These are phyloP conservation scores for Fusarium robinianum DNA, from an alignment of 2,329 filamentous ascomycete genomes.

Conservation along the genomic window DNA sequence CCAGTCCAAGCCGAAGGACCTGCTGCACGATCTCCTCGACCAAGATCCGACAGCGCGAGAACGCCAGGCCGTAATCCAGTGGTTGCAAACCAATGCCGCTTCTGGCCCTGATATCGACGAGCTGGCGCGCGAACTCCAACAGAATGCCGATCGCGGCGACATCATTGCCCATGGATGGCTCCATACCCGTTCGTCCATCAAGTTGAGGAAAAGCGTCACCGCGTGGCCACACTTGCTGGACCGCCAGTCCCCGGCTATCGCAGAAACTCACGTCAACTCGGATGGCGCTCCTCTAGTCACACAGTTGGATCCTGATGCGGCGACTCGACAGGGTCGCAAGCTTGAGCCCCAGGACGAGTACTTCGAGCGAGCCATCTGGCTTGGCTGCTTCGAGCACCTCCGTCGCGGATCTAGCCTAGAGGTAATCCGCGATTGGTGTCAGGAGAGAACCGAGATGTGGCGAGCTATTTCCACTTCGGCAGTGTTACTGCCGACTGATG, in stretches of 20 bases:
- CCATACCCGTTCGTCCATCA: slow-evolving; percentile 87
- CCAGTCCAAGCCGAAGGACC: slow-evolving; percentile 30
- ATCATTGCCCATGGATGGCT: slow-evolving; percentile 89
- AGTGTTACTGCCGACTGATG: slow-evolving; percentile 60
- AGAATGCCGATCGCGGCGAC: slow-evolving; percentile 76
- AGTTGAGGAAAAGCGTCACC: slow-evolving; percentile 81
- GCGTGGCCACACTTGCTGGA: slow-evolving; percentile 69
- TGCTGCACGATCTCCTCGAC: slow-evolving; percentile 74
- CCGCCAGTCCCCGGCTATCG: slow-evolving; percentile 61
- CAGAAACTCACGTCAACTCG: slow-evolving; percentile 59
- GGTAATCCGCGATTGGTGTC: slow-evolving; percentile 83
- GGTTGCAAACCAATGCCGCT: slow-evolving; percentile 80
- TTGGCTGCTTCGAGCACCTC: slow-evolving; percentile 91
- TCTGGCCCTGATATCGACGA: slow-evolving; percentile 73
- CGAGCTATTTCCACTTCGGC: slow-evolving; percentile 82
- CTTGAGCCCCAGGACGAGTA: slow-evolving; percentile 84
- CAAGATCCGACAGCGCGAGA: slow-evolving; percentile 76
- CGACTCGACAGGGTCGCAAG: slow-evolving; percentile 75
- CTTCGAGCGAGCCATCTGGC: slow-evolving; percentile 89
- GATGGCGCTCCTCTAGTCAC: slow-evolving; percentile 73
- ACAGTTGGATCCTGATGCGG: slow-evolving; percentile 89
- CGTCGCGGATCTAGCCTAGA: slow-evolving; percentile 77
- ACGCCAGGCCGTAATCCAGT: slow-evolving; percentile 78
- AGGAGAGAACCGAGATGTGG: slow-evolving; percentile 86
- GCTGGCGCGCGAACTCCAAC: slow-evolving; percentile 75